phyloP scores from a whole-genome alignment of 2,329 filamentous ascomycete species.

The Camptophora hylomeconis region DNA sequence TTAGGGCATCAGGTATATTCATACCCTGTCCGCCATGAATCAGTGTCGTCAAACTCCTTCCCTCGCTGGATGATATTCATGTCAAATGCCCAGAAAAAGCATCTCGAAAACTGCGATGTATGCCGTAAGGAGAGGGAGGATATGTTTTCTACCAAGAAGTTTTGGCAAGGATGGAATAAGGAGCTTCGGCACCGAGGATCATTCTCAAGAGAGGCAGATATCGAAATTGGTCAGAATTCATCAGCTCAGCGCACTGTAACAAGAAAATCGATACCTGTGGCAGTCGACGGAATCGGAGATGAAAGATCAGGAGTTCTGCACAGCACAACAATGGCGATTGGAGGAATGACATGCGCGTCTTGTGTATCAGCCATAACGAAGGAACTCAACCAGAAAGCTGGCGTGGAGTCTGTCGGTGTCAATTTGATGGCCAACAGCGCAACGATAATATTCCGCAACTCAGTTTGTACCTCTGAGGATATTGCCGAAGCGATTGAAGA shows the following conservation, averaged over 20 bases:
- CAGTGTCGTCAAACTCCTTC: too few relatives aligned
- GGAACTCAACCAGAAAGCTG: conserved; percentile 44
- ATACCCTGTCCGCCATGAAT: conserved; percentile 2
- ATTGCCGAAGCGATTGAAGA: conserved; percentile 37
- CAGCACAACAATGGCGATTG: conserved; percentile 35
- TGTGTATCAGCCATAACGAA: conserved; percentile 52
- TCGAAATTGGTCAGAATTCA: not conserved
- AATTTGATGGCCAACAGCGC: conserved; percentile 58
- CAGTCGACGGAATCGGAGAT: conserved; percentile 1
- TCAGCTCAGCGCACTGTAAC: not conserved
- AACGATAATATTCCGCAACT: conserved; percentile 42
- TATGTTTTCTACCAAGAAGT: not conserved
- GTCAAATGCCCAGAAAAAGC: conserved; percentile 20
- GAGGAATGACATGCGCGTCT: conserved; percentile 61
- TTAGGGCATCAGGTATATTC: conserved; percentile 14
- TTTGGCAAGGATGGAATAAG: not conserved
- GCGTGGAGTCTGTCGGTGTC: conserved; percentile 45
- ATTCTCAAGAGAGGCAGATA: too few relatives aligned
- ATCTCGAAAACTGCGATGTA: conserved; percentile 38
- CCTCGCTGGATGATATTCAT: conserved; percentile 9
- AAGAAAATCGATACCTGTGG: conserved; percentile 1
- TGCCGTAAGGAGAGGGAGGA: conserved; percentile 21
- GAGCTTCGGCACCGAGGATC: not conserved
- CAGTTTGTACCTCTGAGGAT: conserved; percentile 31
- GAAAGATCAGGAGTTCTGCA: conserved; percentile 16